Evolutionary conservation across 306 rosid species (phyloP), one percentile per base, ranked within the genome.

Genomic region (Dryas octopetala): DNA sequence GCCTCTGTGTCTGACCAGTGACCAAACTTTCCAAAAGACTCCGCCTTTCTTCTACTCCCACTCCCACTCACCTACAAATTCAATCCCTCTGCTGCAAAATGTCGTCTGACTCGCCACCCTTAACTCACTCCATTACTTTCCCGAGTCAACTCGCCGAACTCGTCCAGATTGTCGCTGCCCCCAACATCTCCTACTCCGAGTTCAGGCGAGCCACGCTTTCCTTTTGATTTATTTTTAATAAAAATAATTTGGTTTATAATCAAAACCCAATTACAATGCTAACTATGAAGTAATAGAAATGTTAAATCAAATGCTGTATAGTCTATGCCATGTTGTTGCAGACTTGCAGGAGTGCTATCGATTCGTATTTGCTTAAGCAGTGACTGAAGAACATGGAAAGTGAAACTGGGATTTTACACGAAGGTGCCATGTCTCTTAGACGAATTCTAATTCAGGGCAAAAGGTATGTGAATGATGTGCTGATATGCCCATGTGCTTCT

Each of bases 401-500:
- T 57, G 91, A 91, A 78, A 86, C 71, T 66, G 98, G 98, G 76
- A 71, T 91, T 84, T 83, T 94, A 71, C 78, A 89, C 9, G 70
- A 82, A 38, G 91, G 88, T 45, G 87, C 81, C 58, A 58, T 91
- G 95, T 59, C 82, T 61, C 85, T 94, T 6, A 83, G 76, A 71
- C 86, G 76, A 70, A 93, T 94, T 46, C 83, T 94, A 51, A 87
- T 94, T 85, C 98, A 94, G 98, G 98, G 41, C 70, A 88, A 32
- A 87, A 85, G 97, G 97, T 91, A 86, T 71, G 58, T 47, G 64
- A 52, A 23, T 23, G 23, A 23, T 23, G 23, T 23, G 23, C 23
- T 66, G 62, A 48, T 55, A 50, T 81, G 57, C 68, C 32, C 68
- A 58, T 59, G 40, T 74, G 16, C 44, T 52, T 15, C 49, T 52